Conservation (phyloP, 129 eudicot species). For the Apium graveolens region DNA sequence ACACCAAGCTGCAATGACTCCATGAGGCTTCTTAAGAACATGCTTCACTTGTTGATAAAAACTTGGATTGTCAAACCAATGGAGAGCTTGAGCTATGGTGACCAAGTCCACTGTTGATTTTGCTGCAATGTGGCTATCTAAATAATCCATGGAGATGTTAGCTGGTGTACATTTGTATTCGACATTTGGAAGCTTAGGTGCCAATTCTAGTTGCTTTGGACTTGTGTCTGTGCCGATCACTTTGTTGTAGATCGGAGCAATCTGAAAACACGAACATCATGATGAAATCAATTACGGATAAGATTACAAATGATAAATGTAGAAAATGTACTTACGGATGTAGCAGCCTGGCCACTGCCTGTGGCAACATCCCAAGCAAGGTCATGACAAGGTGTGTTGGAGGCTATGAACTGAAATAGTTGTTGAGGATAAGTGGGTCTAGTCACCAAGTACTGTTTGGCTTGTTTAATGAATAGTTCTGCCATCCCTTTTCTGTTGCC, state of each 20-base stretch:
- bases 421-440: slow-evolving; percentile 59
- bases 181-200: slow-evolving; percentile 60
- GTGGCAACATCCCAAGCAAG: slow-evolving; percentile 72
- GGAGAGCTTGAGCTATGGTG: slow-evolving; percentile 66
- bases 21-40: slow-evolving; percentile 61
- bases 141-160: slow-evolving; percentile 28
- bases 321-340: slow-evolving; percentile 27
- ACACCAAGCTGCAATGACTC: slow-evolving; percentile 77
- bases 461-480: slow-evolving; percentile 47
- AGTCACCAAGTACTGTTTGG: slow-evolving; percentile 30
- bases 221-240: slow-evolving; percentile 81
- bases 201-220: slow-evolving; percentile 58
- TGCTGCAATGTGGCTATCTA: slow-evolving; percentile 22
- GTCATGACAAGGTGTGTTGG: slow-evolving; percentile 37
- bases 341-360: slow-evolving; percentile 70
- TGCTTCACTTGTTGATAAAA: slow-evolving; percentile 55
- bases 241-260: slow-evolving; percentile 47
- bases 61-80: slow-evolving; percentile 53
- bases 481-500: slow-evolving; percentile 29
- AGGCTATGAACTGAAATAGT: slow-evolving; percentile 40
- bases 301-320: not conserved
- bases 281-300: not conserved
- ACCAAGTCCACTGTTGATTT: slow-evolving; percentile 51
- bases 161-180: slow-evolving; percentile 50
- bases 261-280: slow-evolving; percentile 23